Percentiles rank a stretch among this genome's conserved stretches.
Evolutionary conservation across 2,329 filamentous ascomycete species (phyloP).

Genomic region (Monilinia laxa): DNA sequence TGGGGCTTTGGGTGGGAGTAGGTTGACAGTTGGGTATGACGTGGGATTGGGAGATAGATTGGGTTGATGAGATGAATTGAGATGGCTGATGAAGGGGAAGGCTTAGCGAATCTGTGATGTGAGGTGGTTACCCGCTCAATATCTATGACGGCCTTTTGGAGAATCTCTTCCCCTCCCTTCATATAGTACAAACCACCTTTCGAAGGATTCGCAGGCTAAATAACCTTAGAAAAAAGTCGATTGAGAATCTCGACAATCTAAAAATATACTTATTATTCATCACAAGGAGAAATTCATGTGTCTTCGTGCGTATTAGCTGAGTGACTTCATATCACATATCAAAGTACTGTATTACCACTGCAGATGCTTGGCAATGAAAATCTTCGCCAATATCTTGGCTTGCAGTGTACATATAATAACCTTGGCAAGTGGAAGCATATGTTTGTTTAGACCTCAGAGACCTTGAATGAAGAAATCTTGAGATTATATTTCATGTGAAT

Average conservation of each 20-base stretch:
- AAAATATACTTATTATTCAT: not conserved
- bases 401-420: not conserved
- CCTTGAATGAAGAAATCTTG: no score
- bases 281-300: not conserved
- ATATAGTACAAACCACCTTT: no score
- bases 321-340: not conserved
- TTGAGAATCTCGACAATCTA: not conserved
- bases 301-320: not conserved
- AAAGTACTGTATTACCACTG: not conserved
- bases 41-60: not conserved
- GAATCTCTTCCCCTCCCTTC: not conserved
- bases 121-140: not conserved
- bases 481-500: no score
- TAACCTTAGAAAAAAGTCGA: no score
- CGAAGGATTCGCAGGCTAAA: no score
- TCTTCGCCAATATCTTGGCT: constrained; percentile 1
- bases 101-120: constrained; percentile 2
- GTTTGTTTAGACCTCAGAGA: no score
- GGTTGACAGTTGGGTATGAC: not conserved
- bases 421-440: not conserved
- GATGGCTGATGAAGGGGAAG: not conserved
- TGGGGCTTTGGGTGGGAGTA: not conserved
- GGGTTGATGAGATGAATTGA: not conserved
- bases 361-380: not conserved
- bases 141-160: not conserved